phyloP scores from a whole-genome alignment of 169 alveolate species.

The Plasmodium coatneyi region DNA sequence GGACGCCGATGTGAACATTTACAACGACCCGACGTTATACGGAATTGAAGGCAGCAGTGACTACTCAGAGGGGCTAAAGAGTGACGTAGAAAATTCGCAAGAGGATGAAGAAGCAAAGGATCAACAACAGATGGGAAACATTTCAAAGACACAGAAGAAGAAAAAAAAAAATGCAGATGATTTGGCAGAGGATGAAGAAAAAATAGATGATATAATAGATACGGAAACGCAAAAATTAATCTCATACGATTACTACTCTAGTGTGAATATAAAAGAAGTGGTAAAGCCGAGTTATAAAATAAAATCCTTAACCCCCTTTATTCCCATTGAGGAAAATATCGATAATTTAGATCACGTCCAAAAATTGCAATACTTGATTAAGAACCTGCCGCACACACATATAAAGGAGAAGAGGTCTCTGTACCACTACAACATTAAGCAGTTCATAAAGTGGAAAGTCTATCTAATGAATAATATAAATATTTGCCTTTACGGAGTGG shows the following conservation, averaged over 20 bases:
- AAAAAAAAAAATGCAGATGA: conserved; percentile 28
- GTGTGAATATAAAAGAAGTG: conserved; percentile 51
- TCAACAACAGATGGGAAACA: not conserved
- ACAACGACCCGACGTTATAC: conserved; percentile 50
- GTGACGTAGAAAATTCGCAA: conserved; percentile 46
- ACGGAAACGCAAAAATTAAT: conserved; percentile 45
- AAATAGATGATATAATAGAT: conserved; percentile 50
- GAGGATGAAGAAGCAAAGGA: conserved; percentile 41
- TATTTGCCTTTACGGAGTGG: conserved; percentile 60
- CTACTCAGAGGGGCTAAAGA: conserved; percentile 65
- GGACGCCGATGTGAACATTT: conserved; percentile 44
- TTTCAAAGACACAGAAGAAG: conserved; percentile 3
- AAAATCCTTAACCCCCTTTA: conserved; percentile 44
- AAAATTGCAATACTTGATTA: conserved; percentile 50
- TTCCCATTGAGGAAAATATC: conserved; percentile 55
- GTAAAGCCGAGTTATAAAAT: conserved; percentile 60
- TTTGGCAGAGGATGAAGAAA: conserved; percentile 20
- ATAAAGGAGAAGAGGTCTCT: conserved; percentile 58
- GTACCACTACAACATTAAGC: conserved; percentile 61
- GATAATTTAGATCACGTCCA: conserved; percentile 51
- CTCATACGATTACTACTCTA: conserved; percentile 65
- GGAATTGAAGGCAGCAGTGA: conserved; percentile 74
- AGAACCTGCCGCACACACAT: conserved; percentile 59
- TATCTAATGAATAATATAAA: conserved; percentile 65
- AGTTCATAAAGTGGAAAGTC: conserved; percentile 62